Evolutionary conservation across 495 filamentous ascomycete species (phyloP), one percentile per base, ranked within the genome.

Genomic region (Penicillium macrosclerotiorum): DNA sequence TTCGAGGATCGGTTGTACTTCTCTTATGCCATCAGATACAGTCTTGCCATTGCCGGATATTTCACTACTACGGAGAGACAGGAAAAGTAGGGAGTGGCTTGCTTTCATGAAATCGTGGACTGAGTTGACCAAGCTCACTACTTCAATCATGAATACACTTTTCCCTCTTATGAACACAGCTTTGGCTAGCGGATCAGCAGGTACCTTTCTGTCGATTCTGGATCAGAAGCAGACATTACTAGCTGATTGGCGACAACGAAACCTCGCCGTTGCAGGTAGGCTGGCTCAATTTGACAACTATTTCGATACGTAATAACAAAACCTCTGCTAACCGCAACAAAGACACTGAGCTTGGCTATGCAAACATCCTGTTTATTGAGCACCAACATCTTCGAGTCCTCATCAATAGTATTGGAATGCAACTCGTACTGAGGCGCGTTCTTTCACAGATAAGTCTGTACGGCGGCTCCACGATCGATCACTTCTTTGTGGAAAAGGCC

Each of bases 341-440:
- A 39, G 27, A 20, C 3, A n/a, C 33, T 19, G 24, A 18, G 6
- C 41, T 46, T 9, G 36, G 41, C 1, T 42, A 34, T 16, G 42
- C 24, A 7, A 36, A 55, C 31, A 54, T 56, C 16, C 54, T 65
- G 5, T 48, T 51, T 18, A 67, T 68, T 24, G 67, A 71, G 42
- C 65, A 71, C 44, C 59, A 73, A 26, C 63, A 73, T 35, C 60
- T 71, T 1, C 46, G 64, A 1, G 56, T 69, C 9, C 60, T 67
- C 29, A 60, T 58, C 32, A 72, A 65, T 48, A 68, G 63, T 3
- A 46, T 69, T 11, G 65, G 57, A 4, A 65, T 68, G 55, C 67
- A 71, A 45, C 50, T 55, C n/a, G 58, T 73, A 8, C 62, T 68
- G 16, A 60, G 65, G 37, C 55, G 54, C 14, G 34, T 50, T 17